phyloP scores from a whole-genome alignment of 108 stramenopile species.

The Schizochytrium sp. region DNA sequence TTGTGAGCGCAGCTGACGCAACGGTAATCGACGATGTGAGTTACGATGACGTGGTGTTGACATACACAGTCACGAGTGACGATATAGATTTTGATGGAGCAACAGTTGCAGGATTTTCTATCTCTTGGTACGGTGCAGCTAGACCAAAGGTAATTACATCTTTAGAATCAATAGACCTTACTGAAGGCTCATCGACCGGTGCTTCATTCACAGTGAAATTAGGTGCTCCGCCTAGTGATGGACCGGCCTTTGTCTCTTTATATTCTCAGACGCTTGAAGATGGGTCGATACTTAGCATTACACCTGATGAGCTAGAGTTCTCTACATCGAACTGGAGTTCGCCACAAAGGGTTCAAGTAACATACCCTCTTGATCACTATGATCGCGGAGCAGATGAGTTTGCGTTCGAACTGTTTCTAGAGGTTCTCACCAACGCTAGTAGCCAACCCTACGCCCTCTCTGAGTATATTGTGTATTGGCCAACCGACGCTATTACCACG shows the following conservation, averaged over 20 bases:
- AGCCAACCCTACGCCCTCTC: neutral
- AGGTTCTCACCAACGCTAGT: neutral
- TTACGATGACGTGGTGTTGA: neutral
- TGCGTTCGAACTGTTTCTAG: neutral
- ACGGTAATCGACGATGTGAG: neutral
- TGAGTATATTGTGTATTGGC: neutral
- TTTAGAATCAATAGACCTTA: neutral
- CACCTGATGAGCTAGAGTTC: neutral
- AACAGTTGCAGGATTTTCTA: neutral
- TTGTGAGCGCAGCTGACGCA: constrained; percentile 66
- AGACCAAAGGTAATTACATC: neutral
- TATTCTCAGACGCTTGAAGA: neutral
- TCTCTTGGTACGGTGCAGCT: constrained; percentile 6
- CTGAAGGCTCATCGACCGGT: neutral
- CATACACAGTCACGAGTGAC: neutral
- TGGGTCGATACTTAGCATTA: neutral
- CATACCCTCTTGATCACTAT: constrained; percentile 6
- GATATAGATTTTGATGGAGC: constrained; percentile 50
- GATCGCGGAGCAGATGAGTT: neutral
- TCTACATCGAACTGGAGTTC: neutral
- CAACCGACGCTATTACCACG: neutral
- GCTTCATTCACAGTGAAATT: neutral
- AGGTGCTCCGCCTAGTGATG: neutral
- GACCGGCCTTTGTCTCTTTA: neutral
- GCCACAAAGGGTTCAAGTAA: neutral